These are phyloP conservation scores for Colletotrichum tropicicola DNA, from an alignment of 2,329 filamentous ascomycete species.

Conservation along the genomic window DNA sequence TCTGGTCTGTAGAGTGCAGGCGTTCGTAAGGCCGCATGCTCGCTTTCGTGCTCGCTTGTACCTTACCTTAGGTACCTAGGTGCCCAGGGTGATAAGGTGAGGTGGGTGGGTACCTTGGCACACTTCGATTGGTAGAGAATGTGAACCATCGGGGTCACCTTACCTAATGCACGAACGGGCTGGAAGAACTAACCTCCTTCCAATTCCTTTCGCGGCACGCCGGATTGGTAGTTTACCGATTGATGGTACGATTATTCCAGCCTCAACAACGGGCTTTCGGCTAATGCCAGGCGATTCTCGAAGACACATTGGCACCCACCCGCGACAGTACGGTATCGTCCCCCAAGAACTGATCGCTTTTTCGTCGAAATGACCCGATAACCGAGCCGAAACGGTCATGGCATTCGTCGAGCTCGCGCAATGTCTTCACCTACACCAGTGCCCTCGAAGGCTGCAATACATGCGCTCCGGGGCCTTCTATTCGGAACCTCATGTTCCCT, in stretches of 20 bases:
- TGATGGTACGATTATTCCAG: conserved; percentile 19
- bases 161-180: background rate
- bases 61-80: no score
- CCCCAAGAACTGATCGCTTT: background rate
- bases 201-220: background rate
- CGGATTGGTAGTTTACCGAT: background rate
- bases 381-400: conserved; percentile 20
- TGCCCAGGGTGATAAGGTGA: no score
- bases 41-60: no score
- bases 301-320: background rate
- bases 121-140: background rate
- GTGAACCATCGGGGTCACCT: background rate
- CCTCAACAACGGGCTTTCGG: conserved; percentile 5
- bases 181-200: background rate
- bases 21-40: no score
- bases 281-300: background rate
- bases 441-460: conserved; percentile 64
- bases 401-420: conserved; percentile 23
- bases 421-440: conserved; percentile 59
- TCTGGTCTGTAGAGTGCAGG: no score
- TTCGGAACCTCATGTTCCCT: conserved; percentile 67
- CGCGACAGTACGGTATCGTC: background rate
- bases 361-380: conserved; percentile 16
- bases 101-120: no score
- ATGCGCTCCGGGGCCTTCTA: conserved; percentile 63